Evolutionary conservation across 2,329 filamentous ascomycete species (phyloP), one percentile per base, ranked within the genome.

Genomic region (Phyllosticta citrichinensis): DNA sequence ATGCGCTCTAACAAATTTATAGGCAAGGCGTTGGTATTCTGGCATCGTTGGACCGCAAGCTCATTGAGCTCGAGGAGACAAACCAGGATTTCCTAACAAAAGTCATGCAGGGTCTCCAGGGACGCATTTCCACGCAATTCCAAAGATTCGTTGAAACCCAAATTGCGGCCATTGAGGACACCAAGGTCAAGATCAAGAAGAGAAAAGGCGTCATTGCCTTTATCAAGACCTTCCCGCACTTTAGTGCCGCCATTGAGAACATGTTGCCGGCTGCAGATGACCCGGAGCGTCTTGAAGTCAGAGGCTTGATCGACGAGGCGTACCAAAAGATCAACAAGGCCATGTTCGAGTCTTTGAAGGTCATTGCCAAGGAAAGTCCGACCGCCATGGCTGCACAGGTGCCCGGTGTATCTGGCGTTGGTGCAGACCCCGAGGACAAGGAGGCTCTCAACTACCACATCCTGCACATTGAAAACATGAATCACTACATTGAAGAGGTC

Each of bases 101-200:
- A 57, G 80, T 88, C 1, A 77, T 97, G 2, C 88, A 94, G 67
- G 91, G 90, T 69, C 78, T 96, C 10, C 89, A 94, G 66, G 82
- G 85, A 61, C 83, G 83, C 52, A 79, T 97, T 19, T 84, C 88
- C 66, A 82, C 83, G 2, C 83, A 89, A 2, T 97, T 96, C 77
- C 86, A 82, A 63, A 91, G 89, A 64, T 97, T 97, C 68, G 85
- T 97, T 9, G 93, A 97, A 66, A 91, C 96, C 65, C 94, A 99
- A 72, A 88, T 97, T 62, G 89, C 90, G 25, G 92, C 91, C 5
- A 96, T 97, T 65, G 94, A 97, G 75, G 94, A 97, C 64, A 97
- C 92, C 50, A 97, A 97, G 75, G 93, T 99, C 73, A 97, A 97
- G 79, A 91, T 97, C 75, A 97, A 96, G 80, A 97, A 97, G 80